Evolutionary conservation across 106 monocot genomes (phyloP).

Genomic region (Hemerocallis citrina): DNA sequence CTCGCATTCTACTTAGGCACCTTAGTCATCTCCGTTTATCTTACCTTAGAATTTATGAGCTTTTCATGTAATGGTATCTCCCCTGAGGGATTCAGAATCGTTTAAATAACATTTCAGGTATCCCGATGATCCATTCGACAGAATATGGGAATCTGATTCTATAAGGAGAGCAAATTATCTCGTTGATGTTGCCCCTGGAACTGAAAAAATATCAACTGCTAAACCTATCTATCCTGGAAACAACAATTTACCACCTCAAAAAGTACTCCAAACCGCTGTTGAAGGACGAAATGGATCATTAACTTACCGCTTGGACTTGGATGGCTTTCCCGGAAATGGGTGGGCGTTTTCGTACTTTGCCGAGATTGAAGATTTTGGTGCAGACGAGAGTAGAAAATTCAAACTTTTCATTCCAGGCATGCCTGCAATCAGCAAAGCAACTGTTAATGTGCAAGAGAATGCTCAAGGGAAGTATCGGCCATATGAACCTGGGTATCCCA

Average conservation of each 20-base stretch:
- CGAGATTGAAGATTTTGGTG: constrained; percentile 73
- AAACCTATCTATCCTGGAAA: constrained; percentile 48
- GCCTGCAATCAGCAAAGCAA: constrained; percentile 43
- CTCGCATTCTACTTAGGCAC: too few relatives aligned
- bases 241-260: constrained; percentile 52
- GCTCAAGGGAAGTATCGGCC: constrained; percentile 76
- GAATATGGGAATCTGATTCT: constrained; percentile 93
- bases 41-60: too few relatives aligned
- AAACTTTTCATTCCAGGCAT: constrained; percentile 72
- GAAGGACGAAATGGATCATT: constrained; percentile 75
- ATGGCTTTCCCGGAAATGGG: constrained; percentile 78
- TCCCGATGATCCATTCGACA: constrained; percentile 95
- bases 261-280: constrained; percentile 95
- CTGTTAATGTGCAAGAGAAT: constrained; percentile 91
- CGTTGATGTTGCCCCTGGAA: constrained; percentile 88
- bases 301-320: constrained; percentile 73
- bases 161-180: constrained; percentile 83
- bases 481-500: constrained; percentile 84
- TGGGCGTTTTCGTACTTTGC: constrained; percentile 95
- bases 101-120: constrained; percentile 61
- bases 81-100: too few relatives aligned
- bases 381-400: constrained; percentile 75
- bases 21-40: too few relatives aligned
- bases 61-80: too few relatives aligned
- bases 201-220: constrained; percentile 69